Conservation (phyloP, 352 stramenopile genomes). For the Phytophthora cactorum region DNA sequence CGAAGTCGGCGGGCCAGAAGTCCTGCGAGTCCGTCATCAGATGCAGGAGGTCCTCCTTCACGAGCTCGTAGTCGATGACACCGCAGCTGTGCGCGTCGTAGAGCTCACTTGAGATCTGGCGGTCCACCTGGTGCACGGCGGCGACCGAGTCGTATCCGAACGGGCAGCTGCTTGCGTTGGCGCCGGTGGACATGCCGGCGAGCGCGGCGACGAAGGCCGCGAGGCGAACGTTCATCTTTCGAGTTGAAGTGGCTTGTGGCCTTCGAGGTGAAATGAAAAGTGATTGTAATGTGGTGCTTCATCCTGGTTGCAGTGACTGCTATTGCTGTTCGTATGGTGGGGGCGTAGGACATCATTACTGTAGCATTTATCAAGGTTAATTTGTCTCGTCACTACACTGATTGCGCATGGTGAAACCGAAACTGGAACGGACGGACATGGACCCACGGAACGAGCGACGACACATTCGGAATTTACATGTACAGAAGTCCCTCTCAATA, state of each 20-base stretch:
- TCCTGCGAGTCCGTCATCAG: slow-evolving; percentile 81
- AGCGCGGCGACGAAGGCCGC: slow-evolving; percentile 40
- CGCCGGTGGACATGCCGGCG: slow-evolving; percentile 22
- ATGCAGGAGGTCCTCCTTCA: slow-evolving; percentile 71
- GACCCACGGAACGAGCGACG: too few relatives aligned
- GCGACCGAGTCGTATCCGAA: slow-evolving; percentile 45
- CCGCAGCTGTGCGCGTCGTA: slow-evolving; percentile 41
- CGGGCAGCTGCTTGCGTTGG: slow-evolving; percentile 37
- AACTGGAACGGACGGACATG: too few relatives aligned
- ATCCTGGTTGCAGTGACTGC: too few relatives aligned
- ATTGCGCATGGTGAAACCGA: too few relatives aligned
- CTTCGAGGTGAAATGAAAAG: slow-evolving; percentile 23
- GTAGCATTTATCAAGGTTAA: too few relatives aligned
- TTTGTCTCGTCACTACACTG: too few relatives aligned
- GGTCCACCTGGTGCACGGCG: slow-evolving; percentile 34
- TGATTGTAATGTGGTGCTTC: too few relatives aligned
- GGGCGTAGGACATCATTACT: too few relatives aligned
- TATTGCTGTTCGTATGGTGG: too few relatives aligned
- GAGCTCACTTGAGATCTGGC: slow-evolving; percentile 38
- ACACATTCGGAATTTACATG: too few relatives aligned
- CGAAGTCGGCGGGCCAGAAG: too few relatives aligned
- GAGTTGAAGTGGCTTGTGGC: slow-evolving; percentile 10
- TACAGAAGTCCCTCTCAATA: too few relatives aligned
- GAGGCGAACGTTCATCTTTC: slow-evolving; percentile 48
- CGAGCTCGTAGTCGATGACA: slow-evolving; percentile 49